These are phyloP conservation scores for Monilinia fructicola DNA, from an alignment of 2,329 filamentous ascomycete species.

Conservation along the genomic window DNA sequence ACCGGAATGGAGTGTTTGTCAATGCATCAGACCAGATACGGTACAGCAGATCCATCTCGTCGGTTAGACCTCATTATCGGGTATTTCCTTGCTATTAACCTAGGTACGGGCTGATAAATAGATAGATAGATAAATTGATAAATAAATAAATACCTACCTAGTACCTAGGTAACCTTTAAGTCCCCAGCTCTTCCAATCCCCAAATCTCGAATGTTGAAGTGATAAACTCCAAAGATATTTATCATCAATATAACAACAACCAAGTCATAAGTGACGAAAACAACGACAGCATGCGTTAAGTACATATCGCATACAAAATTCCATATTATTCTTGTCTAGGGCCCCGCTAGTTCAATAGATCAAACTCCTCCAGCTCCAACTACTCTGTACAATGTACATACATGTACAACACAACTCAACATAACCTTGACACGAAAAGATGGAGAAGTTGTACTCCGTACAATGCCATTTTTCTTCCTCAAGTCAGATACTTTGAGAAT, in stretches of 20 bases:
- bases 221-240: neutral
- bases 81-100: constrained; percentile 1
- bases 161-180: too few species aligned
- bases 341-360: neutral
- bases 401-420: neutral
- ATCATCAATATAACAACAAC: neutral
- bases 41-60: too few species aligned
- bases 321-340: neutral
- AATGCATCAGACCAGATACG: neutral
- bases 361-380: neutral
- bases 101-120: neutral
- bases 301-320: neutral
- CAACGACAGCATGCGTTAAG: constrained; percentile 3
- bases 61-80: neutral
- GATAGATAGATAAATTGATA: too few species aligned
- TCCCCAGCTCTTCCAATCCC: too few species aligned
- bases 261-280: neutral
- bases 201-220: too few species aligned
- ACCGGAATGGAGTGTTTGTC: too few species aligned
- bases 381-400: too few species aligned
- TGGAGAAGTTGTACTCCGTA: neutral
- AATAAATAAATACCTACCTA: too few species aligned
- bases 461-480: neutral
- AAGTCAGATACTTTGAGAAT: neutral
- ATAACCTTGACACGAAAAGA: neutral